Conservation (phyloP, 164 flowering plant genomes). For the Berberis vulgaris region DNA sequence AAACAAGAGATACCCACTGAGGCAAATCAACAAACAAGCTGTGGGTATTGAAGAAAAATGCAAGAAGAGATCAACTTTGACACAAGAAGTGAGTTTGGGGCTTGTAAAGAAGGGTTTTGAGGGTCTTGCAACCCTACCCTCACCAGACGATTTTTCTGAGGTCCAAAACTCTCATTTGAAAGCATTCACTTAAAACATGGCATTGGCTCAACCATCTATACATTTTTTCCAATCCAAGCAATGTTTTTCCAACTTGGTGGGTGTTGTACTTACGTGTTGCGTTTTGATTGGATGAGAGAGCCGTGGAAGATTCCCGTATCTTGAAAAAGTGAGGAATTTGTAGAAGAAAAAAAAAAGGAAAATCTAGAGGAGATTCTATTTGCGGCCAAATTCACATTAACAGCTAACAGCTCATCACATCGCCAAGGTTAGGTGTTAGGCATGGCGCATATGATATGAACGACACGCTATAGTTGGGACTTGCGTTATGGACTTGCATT, state of each 20-base stretch:
- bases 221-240: neutral
- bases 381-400: too few species aligned
- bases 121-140: slow-evolving; percentile 2
- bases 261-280: neutral
- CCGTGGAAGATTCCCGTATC: neutral
- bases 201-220: neutral
- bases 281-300: neutral
- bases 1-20: slow-evolving; percentile 21
- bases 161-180: slow-evolving; percentile 10
- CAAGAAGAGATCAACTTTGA: neutral
- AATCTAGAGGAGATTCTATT: too few species aligned
- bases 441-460: too few species aligned
- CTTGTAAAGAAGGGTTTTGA: neutral
- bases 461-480: too few species aligned
- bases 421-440: too few species aligned
- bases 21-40: slow-evolving; percentile 5
- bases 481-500: too few species aligned
- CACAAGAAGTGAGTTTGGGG: neutral
- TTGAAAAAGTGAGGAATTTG: neutral
- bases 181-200: neutral
- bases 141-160: slow-evolving; percentile 16
- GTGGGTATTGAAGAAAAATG: slow-evolving; percentile 5
- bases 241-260: neutral
- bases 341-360: too few species aligned
- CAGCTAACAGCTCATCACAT: too few species aligned